Percentiles rank a stretch among this genome's conserved stretches.
Conservation (phyloP, 306 rosid genomes). For the Fagus crenata region DNA sequence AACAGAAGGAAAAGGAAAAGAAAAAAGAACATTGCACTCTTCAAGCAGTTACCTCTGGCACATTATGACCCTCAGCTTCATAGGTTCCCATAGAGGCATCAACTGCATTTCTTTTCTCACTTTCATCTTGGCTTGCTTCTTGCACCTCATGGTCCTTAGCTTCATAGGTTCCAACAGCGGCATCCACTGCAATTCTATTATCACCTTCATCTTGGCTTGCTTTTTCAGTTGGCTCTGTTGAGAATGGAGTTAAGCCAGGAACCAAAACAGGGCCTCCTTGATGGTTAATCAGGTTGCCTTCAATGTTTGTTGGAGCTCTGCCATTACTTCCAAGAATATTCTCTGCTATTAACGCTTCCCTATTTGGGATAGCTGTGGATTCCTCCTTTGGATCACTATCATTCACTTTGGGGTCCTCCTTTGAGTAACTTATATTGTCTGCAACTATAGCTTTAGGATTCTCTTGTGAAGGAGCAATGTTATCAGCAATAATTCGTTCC, state of each 20-base stretch:
- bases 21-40: conserved; percentile 46
- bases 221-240: conserved; percentile 33
- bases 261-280: conserved; percentile 62
- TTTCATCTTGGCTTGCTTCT: conserved; percentile 25
- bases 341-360: conserved; percentile 6
- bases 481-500: no score
- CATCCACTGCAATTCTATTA: conserved; percentile 28
- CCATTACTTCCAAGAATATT: conserved; percentile 32
- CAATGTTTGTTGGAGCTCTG: conserved; percentile 28
- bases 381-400: conserved; percentile 14
- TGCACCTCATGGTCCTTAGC: conserved; percentile 10
- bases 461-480: no score
- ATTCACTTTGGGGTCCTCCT: conserved; percentile 20
- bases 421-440: conserved; percentile 30
- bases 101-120: conserved; percentile 25
- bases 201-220: conserved; percentile 23
- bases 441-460: conserved; percentile 15
- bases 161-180: conserved; percentile 17
- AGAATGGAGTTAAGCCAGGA: conserved; percentile 56
- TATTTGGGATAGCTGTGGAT: neutral
- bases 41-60: conserved; percentile 89
- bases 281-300: conserved; percentile 37
- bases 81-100: conserved; percentile 34
- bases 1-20: neutral
- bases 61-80: conserved; percentile 45